These are phyloP conservation scores for Eimeria sp. DNA, from an alignment of 169 alveolate species.

Conservation along the genomic window DNA sequence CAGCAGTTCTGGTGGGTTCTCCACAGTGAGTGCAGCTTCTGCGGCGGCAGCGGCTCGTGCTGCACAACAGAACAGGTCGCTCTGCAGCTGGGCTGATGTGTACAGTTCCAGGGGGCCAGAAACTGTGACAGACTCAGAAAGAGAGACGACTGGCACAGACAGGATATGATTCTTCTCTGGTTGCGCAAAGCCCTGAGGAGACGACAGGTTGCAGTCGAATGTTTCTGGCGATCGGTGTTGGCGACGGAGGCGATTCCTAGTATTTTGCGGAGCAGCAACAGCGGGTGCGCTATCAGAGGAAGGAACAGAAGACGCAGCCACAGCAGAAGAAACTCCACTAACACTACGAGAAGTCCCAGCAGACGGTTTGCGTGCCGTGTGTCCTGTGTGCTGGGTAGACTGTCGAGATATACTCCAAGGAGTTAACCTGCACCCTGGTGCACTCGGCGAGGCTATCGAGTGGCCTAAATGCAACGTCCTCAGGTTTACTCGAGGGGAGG, in stretches of 20 bases:
- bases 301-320: neutral
- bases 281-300: neutral
- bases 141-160: neutral
- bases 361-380: neutral
- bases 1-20: neutral
- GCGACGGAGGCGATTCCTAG: neutral
- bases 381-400: neutral
- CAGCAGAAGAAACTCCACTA: neutral
- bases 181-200: neutral
- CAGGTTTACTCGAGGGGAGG: neutral
- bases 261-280: neutral
- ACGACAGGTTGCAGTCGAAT: neutral
- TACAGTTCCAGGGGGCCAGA: neutral
- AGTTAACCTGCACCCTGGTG: neutral
- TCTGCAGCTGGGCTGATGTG: neutral
- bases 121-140: neutral
- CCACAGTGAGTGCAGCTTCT: neutral
- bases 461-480: neutral
- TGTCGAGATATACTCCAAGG: slow-evolving; percentile 1
- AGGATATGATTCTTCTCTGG: neutral
- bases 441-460: neutral
- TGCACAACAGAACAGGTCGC: neutral
- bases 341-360: neutral
- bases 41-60: neutral
- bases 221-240: neutral